phyloP scores from a whole-genome alignment of 2,329 filamentous ascomycete species.

The Clarireedia homoeocarpa region DNA sequence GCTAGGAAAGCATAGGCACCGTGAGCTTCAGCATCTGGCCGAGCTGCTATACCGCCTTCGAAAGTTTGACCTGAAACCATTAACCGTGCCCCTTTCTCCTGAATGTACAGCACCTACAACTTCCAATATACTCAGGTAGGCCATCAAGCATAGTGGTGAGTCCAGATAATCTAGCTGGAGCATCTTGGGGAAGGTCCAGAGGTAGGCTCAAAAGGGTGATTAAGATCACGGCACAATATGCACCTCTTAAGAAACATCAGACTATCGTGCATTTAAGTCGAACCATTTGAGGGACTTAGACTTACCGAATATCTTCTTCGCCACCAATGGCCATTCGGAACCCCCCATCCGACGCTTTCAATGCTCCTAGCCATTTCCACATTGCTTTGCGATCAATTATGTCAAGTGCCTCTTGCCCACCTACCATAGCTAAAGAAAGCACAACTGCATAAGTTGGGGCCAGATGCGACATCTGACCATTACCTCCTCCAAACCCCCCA shows the following conservation, averaged over 20 bases:
- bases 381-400: slow-evolving; percentile 74
- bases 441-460: slow-evolving; percentile 83
- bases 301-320: slow-evolving; percentile 84
- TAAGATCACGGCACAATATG: slow-evolving; percentile 83
- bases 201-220: slow-evolving; percentile 80
- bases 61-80: slow-evolving; percentile 67
- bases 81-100: neutral
- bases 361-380: slow-evolving; percentile 81
- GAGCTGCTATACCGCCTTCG: slow-evolving; percentile 85
- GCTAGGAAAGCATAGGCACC: slow-evolving; percentile 96
- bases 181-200: slow-evolving; percentile 65
- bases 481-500: slow-evolving; percentile 90
- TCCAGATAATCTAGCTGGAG: slow-evolving; percentile 57
- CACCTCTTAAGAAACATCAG: slow-evolving; percentile 51
- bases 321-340: slow-evolving; percentile 81
- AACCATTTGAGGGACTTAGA: slow-evolving; percentile 35
- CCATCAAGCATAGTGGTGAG: slow-evolving; percentile 60
- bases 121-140: slow-evolving; percentile 70
- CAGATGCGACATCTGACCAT: slow-evolving; percentile 81
- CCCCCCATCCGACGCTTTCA: slow-evolving; percentile 85
- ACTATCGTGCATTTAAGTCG: neutral
- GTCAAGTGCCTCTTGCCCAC: slow-evolving; percentile 64
- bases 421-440: slow-evolving; percentile 70
- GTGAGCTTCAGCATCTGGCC: slow-evolving; percentile 84
- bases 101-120: slow-evolving; percentile 51